Conservation (phyloP, 345 rosid genomes). For the Citrus mangshanensis region DNA sequence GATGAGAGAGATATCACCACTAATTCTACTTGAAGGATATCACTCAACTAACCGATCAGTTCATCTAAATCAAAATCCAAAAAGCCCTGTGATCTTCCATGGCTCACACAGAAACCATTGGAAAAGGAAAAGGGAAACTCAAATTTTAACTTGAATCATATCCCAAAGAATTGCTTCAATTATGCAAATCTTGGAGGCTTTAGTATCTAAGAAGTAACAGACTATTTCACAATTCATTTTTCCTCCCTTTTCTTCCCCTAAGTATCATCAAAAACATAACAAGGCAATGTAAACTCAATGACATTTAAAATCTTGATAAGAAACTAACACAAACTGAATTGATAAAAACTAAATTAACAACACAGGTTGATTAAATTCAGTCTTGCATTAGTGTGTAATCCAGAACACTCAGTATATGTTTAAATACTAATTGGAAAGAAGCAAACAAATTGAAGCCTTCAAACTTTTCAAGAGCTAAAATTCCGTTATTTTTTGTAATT, state of each 20-base stretch:
- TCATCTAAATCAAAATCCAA: not conserved
- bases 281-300: not conserved
- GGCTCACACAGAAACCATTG: not conserved
- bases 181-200: not conserved
- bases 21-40: too few relatives aligned
- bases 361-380: not conserved
- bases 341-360: not conserved
- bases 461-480: not conserved
- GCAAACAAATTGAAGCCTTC: not conserved
- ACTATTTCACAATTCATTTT: not conserved
- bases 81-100: not conserved
- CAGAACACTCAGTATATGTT: not conserved
- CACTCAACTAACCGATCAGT: not conserved
- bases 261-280: not conserved
- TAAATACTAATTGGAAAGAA: not conserved
- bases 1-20: not conserved
- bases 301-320: not conserved
- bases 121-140: too few relatives aligned
- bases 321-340: not conserved
- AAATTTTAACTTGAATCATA: not conserved
- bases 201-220: not conserved
- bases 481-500: not conserved
- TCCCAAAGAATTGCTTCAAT: not conserved
- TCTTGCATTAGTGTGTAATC: not conserved
- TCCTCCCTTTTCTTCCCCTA: not conserved